A percentile compares a stretch with the other conserved stretches of the same genome.
These are phyloP conservation scores for Xylogone sp. DNA, from an alignment of 2,329 filamentous ascomycete genomes.

Conservation along the genomic window DNA sequence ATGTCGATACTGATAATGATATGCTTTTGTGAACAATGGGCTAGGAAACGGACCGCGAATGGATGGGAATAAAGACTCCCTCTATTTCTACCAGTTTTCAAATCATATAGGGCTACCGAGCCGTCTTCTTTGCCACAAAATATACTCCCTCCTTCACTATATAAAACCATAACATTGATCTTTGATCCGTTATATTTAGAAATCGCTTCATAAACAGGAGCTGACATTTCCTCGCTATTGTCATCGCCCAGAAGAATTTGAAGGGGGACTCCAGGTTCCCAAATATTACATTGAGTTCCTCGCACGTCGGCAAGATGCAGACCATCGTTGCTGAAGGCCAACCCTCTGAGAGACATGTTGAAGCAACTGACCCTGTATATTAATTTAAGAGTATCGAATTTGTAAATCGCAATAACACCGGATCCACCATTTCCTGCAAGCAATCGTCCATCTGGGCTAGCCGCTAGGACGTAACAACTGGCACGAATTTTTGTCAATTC, in stretches of 20 bases:
- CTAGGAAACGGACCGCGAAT: constrained; percentile 23
- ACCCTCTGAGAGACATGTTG: constrained; percentile 24
- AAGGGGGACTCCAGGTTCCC: constrained; percentile 30
- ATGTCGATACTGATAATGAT: too few relatives aligned
- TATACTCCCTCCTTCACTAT: constrained; percentile 20
- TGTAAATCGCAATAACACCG: constrained; percentile 23
- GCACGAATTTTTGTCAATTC: constrained; percentile 2
- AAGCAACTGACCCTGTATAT: constrained; percentile 24
- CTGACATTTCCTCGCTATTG: constrained; percentile 19
- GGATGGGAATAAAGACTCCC: constrained; percentile 27
- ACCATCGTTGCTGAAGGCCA: constrained; percentile 30
- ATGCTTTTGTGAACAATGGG: constrained; percentile 20
- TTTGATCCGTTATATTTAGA: constrained; percentile 20
- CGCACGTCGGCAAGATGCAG: constrained; percentile 31
- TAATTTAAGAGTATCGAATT: constrained; percentile 24
- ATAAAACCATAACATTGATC: constrained; percentile 27
- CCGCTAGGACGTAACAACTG: constrained; percentile 14
- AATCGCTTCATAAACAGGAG: constrained; percentile 19
- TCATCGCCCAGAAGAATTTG: constrained; percentile 23
- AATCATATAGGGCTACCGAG: constrained; percentile 27
- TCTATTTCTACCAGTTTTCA: constrained; percentile 20
- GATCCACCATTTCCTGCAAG: constrained; percentile 19
- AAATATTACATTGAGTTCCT: constrained; percentile 32
- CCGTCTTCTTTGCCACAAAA: constrained; percentile 36
- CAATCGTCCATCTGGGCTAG: constrained; percentile 21